These are phyloP conservation scores for Chrysochromulina parva DNA, from an alignment of 78 protist genomes.

Conservation along the genomic window DNA sequence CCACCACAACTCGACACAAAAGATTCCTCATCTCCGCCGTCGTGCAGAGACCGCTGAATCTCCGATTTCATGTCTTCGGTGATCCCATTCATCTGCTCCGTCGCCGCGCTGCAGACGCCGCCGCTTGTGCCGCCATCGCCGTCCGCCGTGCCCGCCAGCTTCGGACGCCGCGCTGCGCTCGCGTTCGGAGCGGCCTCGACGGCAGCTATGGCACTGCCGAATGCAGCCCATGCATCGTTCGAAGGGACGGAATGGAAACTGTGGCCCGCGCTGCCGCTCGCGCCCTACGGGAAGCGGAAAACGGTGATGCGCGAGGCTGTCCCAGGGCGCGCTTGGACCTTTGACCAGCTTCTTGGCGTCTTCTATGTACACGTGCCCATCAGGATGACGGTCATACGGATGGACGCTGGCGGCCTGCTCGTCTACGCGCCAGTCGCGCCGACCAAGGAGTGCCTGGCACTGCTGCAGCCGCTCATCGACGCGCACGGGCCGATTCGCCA, in stretches of 20 bases:
- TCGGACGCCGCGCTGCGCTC: no score
- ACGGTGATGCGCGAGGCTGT: not conserved
- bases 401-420: constrained; percentile 22
- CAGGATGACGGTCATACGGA: not conserved
- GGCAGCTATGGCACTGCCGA: no score
- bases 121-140: no score
- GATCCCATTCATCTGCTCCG: no score
- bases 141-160: no score
- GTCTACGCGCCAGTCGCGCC: constrained; percentile 43
- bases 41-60: no score
- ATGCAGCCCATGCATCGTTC: not conserved
- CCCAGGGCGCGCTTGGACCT: not conserved
- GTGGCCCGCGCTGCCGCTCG: constrained; percentile 14
- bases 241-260: not conserved
- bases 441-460: constrained; percentile 12
- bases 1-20: no score
- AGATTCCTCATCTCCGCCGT: no score
- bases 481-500: not conserved
- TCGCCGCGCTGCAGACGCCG: no score
- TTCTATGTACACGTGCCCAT: constrained; percentile 1
- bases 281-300: constrained; percentile 5
- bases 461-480: not conserved
- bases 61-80: no score
- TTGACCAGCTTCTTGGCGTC: constrained; percentile 17
- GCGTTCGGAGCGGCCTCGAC: no score